These are phyloP conservation scores for Lyophyllum semitale DNA, from an alignment of 768 basidiomycete species.

Conservation along the genomic window DNA sequence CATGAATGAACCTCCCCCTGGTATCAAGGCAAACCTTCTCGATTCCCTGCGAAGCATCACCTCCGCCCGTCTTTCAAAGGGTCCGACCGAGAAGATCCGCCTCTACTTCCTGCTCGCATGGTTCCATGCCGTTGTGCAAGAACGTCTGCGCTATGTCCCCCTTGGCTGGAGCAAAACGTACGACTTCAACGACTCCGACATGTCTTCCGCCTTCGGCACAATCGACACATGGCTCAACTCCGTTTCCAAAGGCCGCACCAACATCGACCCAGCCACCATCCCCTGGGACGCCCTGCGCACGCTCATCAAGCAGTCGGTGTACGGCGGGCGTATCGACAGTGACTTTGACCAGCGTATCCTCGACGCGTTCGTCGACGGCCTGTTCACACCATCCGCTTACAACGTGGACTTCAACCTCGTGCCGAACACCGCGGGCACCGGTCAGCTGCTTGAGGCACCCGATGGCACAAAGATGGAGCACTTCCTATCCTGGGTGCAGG, in stretches of 20 bases:
- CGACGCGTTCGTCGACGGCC: slow-evolving; percentile 87
- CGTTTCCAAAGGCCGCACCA: slow-evolving; percentile 84
- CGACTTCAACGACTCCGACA: slow-evolving; percentile 99
- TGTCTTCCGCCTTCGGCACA: slow-evolving; percentile 87
- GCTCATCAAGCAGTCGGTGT: slow-evolving; percentile 93
- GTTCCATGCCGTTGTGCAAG: slow-evolving; percentile 99
- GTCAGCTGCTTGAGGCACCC: slow-evolving; percentile 66
- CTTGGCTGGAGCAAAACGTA: slow-evolving; percentile 96
- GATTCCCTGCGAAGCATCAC: slow-evolving; percentile 83
- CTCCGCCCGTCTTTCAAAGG: slow-evolving; percentile 71
- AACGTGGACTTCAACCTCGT: slow-evolving; percentile 93
- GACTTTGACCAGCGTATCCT: slow-evolving; percentile 93
- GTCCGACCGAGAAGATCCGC: slow-evolving; percentile 90
- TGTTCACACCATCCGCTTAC: slow-evolving; percentile 88
- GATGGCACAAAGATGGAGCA: slow-evolving; percentile 93
- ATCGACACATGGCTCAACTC: slow-evolving; percentile 89
- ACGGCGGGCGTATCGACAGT: slow-evolving; percentile 92
- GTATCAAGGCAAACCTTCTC: slow-evolving; percentile 93
- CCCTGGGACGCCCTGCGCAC: slow-evolving; percentile 96
- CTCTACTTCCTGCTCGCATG: slow-evolving; percentile 96
- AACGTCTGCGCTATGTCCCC: slow-evolving; percentile 93
- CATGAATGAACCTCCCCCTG: slow-evolving; percentile 99
- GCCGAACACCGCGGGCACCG: slow-evolving; percentile 57
- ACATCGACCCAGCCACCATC: slow-evolving; percentile 88
- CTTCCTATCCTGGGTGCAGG: slow-evolving; percentile 88